Evolutionary conservation across 495 filamentous ascomycete genomes (phyloP), one percentile per base, ranked within the genome.

Genomic region (Jackrogersella minutella): DNA sequence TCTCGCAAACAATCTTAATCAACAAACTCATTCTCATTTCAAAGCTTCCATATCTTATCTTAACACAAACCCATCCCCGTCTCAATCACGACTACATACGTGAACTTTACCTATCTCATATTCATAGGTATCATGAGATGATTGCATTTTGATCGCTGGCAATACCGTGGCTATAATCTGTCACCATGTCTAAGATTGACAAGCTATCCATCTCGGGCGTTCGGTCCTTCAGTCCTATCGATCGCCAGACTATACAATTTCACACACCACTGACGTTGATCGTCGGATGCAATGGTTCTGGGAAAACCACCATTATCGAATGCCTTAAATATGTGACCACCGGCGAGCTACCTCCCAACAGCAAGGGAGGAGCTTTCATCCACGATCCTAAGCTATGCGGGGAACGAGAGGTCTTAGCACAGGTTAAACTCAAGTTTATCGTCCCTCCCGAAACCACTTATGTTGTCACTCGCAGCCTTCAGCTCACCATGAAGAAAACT

Each of bases 301-400:
- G 96, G 40, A 99, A 99, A 80, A 99, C 95, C 86, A 98, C 96
- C 43, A 97, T 99, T 75, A 98, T 99, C 78, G 95, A 99, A 76
- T 97, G 95, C 73, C 92, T 99, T 69, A 97, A 97, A 74, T 99
- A 97, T 89, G 93, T 90, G 41, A 97, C 96, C 30, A 97, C 93
- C 10, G 95, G 95, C 51, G 90, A 96, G 62, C 84, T 97, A 1
- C 95, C 95, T 21, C 93, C 93, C 24, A 97, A 97, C 80, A 95
- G 90, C 81, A 93, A 90, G 73, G 90, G 92, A 34, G 95, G 94
- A 26, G 94, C 96, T 47, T 99, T 98, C 74, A 93, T 99, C 55
- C 93, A 98, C 74, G 95, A 99, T 66, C 95, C 96, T 8, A 94
- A 93, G 86, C 84, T 97, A 54, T 91, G 84, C 59, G 90, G 91